Base-by-base conservation (phyloP, 805 yeast species). In the Saccharomyces paradoxus region DNA sequence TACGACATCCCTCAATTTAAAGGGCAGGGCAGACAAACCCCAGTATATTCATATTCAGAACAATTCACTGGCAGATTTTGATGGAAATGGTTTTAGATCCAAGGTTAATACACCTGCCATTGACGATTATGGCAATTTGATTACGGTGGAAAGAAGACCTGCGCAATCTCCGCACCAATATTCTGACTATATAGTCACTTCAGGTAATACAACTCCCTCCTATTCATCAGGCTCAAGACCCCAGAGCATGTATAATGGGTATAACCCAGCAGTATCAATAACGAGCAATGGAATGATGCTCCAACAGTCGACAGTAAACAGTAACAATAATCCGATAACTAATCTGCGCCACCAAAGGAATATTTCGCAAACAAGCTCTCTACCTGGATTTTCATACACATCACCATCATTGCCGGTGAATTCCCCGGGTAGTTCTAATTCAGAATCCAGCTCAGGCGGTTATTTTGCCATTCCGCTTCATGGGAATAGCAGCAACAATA, bases 111-210 rank as follows among this genome's bases (percentile, higher is more conserved):
- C 74, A 0, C 74, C 74, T 3, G 69, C 71, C 13, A 68, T 71
- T 49, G 74, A 71, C 55, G 74, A 71, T 49, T 64, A 71, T 51
- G 74, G 74, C 41, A 71, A 71, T 52, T 52, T 71, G 57, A 67
- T 71, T 2, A 66, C 68, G 2, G 63, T 68, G 4, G 71, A 65
- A 30, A 57, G 64, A 29, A 63, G 61, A 27, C 48, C 50, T 30
- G 46, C 46, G 2, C 46, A 24, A 14, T 50, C 67, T 21, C 61
- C 63, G 10, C 41, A 50, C 14, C 30, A 46, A 17, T 41, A 46
- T 48, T 29, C 58, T 27, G 53, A 48, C 32, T 46, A 26, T 21
- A 46, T 58, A 24, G 48, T 46, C 46, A 27, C 44, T 10, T 46
- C 46, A 9, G 27, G 28, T 41, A 50, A 41, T 24, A 27, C 44